Conservation (phyloP, 805 yeast species). For the Lachancea quebecensis region DNA sequence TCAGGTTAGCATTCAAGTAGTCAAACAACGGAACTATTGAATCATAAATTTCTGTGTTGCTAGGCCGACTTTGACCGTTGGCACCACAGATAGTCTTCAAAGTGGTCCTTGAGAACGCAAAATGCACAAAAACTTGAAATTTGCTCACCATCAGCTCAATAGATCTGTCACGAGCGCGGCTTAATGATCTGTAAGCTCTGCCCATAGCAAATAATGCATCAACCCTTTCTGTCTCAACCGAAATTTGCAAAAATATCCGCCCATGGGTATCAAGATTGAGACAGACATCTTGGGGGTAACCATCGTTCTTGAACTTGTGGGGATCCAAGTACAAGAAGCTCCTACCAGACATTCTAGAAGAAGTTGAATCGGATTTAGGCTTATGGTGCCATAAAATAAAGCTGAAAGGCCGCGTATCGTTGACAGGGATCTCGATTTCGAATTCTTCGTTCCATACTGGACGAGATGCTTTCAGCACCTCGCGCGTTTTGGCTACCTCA, state of each 20-base stretch:
- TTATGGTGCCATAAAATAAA: slow-evolving; percentile 68
- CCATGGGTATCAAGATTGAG: slow-evolving; percentile 52
- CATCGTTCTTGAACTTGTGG: slow-evolving; percentile 55
- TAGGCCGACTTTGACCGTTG: slow-evolving; percentile 39
- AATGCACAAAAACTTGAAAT: slow-evolving; percentile 57
- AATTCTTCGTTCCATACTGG: slow-evolving; percentile 90
- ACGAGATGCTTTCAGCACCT: slow-evolving; percentile 49
- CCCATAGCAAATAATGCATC: slow-evolving; percentile 82
- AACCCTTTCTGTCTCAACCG: slow-evolving; percentile 70
- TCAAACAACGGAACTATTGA: slow-evolving; percentile 70
- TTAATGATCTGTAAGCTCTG: slow-evolving; percentile 58
- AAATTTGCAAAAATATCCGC: slow-evolving; percentile 53
- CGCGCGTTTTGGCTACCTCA: slow-evolving; percentile 64
- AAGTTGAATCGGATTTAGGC: slow-evolving; percentile 27
- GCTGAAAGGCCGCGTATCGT: slow-evolving; percentile 41
- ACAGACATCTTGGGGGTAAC: slow-evolving; percentile 53
- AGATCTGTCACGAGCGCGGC: slow-evolving; percentile 58
- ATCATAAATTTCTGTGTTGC: slow-evolving; percentile 46
- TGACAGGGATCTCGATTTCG: slow-evolving; percentile 42
- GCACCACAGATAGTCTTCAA: slow-evolving; percentile 50
- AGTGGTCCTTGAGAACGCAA: slow-evolving; percentile 49
- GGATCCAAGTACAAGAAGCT: slow-evolving; percentile 57
- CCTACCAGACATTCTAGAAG: slow-evolving; percentile 62
- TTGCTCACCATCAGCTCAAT: slow-evolving; percentile 66
- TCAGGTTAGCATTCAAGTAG: slow-evolving; percentile 61